Base-by-base conservation (phyloP, 352 stramenopile species). In the Plasmopara muralis region DNA sequence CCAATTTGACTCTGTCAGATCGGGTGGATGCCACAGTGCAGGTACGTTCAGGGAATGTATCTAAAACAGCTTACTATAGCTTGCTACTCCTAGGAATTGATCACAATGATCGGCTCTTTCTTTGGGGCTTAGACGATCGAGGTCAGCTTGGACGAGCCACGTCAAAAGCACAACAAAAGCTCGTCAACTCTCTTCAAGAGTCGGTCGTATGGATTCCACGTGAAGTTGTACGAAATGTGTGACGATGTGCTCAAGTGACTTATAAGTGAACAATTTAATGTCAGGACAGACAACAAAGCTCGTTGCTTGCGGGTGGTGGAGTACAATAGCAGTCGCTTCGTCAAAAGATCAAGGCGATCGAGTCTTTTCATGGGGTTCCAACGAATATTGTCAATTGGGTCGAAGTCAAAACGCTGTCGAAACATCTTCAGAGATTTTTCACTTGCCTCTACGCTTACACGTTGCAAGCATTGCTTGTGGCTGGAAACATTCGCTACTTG, bases 401-500 rank as follows among this genome's bases (percentile, higher is more conserved):
- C 66, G 63, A 6, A 14, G 13, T n/a, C 33, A 37, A 34, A 40
- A 16, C 40, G 33, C 45, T 16, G 15, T n/a, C 0, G 12, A 25
- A 2, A 12, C 53, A 6, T 45, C 53, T 14, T 25, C 42, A 7
- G 31, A 57, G n/a, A 53, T 73, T 33, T 5, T 47, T 16, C 45
- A 52, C 15, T 50, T 83, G 10, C 48, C 57, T 49, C 29, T 12
- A 0, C 34, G 40, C 6, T 54, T 82, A 12, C 53, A 61, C 15
- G 68, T 89, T 40, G n/a, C 56, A 25, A 87, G 75, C 38, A 47
- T 93, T 38, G 67, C 83, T 0, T 90, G 83, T 58, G 80, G 83
- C 5, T 93, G 83, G 83, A 93, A 93, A 31, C 83, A 93, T 57
- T 86, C 74, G 9, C 61, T 93, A 42, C 43, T 93, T 0, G 63